phyloP scores from a whole-genome alignment of 2,329 filamentous ascomycete species.

The Xylaria sp. region DNA sequence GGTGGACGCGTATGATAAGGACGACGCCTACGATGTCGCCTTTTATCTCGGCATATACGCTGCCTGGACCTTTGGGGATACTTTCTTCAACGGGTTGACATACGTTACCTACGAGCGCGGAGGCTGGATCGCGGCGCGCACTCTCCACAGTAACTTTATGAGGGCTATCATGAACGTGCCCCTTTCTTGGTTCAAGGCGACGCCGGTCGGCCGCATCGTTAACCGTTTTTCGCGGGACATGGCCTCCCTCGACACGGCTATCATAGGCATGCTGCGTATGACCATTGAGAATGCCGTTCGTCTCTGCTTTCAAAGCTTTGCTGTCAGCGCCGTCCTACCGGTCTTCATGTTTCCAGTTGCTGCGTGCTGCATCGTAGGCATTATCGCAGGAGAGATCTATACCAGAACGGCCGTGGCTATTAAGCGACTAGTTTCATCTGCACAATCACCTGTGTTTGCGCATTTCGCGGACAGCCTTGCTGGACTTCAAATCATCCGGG shows the following conservation, averaged over 20 bases:
- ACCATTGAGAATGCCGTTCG: conserved; percentile 55
- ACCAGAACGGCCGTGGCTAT: conserved; percentile 57
- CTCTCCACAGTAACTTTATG: conserved; percentile 65
- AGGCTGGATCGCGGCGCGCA: conserved; percentile 66
- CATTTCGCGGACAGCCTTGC: conserved; percentile 66
- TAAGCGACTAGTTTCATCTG: conserved; percentile 55
- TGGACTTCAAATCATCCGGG: conserved; percentile 64
- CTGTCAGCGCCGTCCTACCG: conserved; percentile 57
- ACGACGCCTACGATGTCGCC: conserved; percentile 57
- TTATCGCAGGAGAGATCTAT: conserved; percentile 58
- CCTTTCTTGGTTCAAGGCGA: conserved; percentile 67
- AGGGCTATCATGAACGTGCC: conserved; percentile 64
- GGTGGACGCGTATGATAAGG: conserved; percentile 63
- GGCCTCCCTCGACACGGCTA: conserved; percentile 62
- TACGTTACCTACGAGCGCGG: conserved; percentile 65
- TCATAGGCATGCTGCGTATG: conserved; percentile 58
- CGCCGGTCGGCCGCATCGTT: conserved; percentile 63
- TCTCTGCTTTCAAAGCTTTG: conserved; percentile 52
- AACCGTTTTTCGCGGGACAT: conserved; percentile 69
- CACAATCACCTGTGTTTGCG: conserved; percentile 65
- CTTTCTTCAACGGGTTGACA: conserved; percentile 56
- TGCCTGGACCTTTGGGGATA: conserved; percentile 57
- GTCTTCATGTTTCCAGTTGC: conserved; percentile 57
- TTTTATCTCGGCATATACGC: conserved; percentile 67
- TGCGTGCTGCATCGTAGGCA: conserved; percentile 53